Evolutionary conservation across 164 flowering plant species (phyloP).

Genomic region (Vitis vinifera): DNA sequence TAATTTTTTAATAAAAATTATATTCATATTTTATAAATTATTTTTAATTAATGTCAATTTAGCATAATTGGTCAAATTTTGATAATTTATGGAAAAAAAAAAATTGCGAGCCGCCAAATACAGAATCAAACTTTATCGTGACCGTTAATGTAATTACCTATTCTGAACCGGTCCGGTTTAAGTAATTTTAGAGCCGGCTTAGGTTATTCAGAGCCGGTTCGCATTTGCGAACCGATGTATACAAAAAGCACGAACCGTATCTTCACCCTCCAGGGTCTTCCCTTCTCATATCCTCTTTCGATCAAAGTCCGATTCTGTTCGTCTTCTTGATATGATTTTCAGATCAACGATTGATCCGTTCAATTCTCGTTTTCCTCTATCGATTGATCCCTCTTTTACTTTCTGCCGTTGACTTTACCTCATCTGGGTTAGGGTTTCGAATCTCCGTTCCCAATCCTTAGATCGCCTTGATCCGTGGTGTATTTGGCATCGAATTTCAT

Average conservation of each 20-base stretch:
- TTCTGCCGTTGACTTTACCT: neutral
- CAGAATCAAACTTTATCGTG: too few species aligned
- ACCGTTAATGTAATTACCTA: too few species aligned
- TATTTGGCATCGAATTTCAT: neutral
- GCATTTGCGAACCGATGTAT: conserved; percentile 10
- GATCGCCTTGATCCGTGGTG: neutral
- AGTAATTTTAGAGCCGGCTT: too few species aligned
- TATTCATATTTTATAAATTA: too few species aligned
- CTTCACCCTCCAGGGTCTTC: conserved; percentile 4
- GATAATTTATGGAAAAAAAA: too few species aligned
- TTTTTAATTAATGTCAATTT: too few species aligned
- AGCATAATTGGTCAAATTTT: too few species aligned
- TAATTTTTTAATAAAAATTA: too few species aligned
- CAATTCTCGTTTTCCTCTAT: conserved; percentile 16
- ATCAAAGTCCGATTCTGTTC: conserved; percentile 15
- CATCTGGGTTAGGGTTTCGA: conserved; percentile 21
- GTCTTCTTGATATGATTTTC: conserved; percentile 3
- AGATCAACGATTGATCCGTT: conserved; percentile 11
- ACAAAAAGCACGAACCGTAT: conserved; percentile 20
- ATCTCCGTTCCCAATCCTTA: neutral
- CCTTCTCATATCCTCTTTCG: neutral
- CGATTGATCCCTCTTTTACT: conserved; percentile 15
- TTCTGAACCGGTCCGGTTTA: too few species aligned
- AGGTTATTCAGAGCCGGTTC: conserved; percentile 2
- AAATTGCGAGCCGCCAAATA: too few species aligned